Conservation (phyloP, 768 basidiomycete species). For the Podaxis mareebaensis region DNA sequence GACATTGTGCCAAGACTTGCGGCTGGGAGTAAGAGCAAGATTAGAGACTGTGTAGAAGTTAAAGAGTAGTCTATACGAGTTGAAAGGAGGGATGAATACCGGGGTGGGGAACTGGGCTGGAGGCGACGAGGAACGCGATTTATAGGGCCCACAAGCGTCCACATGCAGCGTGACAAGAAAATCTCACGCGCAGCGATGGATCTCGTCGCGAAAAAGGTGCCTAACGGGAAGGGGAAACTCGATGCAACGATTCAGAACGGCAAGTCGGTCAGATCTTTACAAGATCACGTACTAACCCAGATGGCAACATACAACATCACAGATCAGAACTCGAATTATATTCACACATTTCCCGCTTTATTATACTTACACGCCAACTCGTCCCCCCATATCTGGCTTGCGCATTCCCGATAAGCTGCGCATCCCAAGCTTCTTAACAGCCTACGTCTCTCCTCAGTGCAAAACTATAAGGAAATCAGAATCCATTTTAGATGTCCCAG, state of each 20-base stretch:
- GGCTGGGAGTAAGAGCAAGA: constrained; percentile 16
- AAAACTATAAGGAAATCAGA: constrained; percentile 24
- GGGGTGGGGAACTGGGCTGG: constrained; percentile 27
- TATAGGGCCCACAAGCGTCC: constrained; percentile 31
- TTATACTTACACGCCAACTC: constrained; percentile 3
- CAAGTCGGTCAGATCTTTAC: constrained; percentile 27
- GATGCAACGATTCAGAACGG: constrained; percentile 31
- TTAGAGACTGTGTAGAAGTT: constrained; percentile 2
- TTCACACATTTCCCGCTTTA: constrained; percentile 2
- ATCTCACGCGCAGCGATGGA: constrained; percentile 17
- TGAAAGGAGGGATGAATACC: constrained; percentile 18
- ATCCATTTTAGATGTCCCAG: constrained; percentile 25
- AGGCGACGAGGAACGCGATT: constrained; percentile 28
- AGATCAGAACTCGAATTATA: constrained; percentile 8
- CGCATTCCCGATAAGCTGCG: neutral
- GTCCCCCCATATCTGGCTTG: constrained; percentile 5
- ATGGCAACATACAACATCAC: constrained; percentile 15
- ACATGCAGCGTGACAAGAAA: constrained; percentile 33
- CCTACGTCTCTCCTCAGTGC: constrained; percentile 31
- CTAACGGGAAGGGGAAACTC: constrained; percentile 26
- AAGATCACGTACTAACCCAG: constrained; percentile 21
- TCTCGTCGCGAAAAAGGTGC: constrained; percentile 18
- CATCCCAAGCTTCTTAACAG: constrained; percentile 10
- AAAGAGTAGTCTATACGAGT: constrained; percentile 17
- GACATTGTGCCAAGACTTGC: constrained; percentile 14